Evolutionary conservation across 2,329 filamentous ascomycete genomes (phyloP).

Genomic region (Cordyceps cateniannulata): DNA sequence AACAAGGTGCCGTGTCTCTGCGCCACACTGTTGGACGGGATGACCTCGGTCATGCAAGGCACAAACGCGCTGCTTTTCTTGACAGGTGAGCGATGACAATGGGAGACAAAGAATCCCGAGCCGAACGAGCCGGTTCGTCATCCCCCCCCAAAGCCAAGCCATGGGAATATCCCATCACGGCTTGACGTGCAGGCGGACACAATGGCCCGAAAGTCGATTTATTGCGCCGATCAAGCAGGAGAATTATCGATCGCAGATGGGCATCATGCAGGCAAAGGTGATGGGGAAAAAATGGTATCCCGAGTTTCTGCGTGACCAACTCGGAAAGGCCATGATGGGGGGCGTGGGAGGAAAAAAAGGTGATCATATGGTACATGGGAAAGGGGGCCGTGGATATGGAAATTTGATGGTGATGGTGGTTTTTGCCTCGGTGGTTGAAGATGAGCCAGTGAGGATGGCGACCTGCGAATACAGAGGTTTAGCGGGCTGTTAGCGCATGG

Average conservation of each 20-base stretch:
- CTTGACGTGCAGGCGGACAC: not conserved
- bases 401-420: too few relatives aligned
- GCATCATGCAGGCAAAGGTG: not conserved
- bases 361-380: too few relatives aligned
- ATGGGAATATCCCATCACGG: not conserved
- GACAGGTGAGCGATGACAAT: not conserved
- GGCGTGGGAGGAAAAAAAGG: too few relatives aligned
- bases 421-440: too few relatives aligned
- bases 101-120: not conserved
- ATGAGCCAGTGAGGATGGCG: too few relatives aligned
- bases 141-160: not conserved
- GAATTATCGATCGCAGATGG: not conserved
- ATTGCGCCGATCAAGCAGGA: not conserved
- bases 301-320: too few relatives aligned
- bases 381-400: too few relatives aligned
- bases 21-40: not conserved
- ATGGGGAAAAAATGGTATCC: too few relatives aligned
- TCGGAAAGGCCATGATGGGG: too few relatives aligned
- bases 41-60: constrained; percentile 8
- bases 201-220: not conserved
- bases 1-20: not conserved
- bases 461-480: too few relatives aligned
- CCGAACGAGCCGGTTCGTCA: not conserved
- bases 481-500: too few relatives aligned
- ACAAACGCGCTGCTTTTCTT: not conserved